Evolutionary conservation across 257 asterid genomes (phyloP).

Genomic region (Catharanthus roseus): DNA sequence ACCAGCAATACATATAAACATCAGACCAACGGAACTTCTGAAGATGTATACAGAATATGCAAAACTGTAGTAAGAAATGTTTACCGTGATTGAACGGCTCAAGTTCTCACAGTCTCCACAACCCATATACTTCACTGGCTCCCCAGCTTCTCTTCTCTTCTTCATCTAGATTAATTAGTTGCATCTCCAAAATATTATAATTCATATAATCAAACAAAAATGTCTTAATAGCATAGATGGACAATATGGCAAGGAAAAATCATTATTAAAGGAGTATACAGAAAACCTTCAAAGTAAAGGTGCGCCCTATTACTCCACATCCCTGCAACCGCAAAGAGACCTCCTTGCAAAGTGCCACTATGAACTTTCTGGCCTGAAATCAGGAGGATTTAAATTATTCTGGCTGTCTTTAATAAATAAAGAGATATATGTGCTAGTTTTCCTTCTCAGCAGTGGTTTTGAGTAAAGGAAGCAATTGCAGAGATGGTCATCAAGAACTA

Average conservation of each 20-base stretch:
- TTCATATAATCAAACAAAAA: neutral
- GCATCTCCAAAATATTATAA: slow-evolving; percentile 1
- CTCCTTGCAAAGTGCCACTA: slow-evolving; percentile 71
- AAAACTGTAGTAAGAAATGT: slow-evolving; percentile 14
- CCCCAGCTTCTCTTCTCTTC: slow-evolving; percentile 86
- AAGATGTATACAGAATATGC: neutral
- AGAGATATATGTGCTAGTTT: neutral
- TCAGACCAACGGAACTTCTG: neutral
- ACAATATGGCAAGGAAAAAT: neutral
- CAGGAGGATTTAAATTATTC: slow-evolving; percentile 13
- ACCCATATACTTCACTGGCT: slow-evolving; percentile 93
- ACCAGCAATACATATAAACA: slow-evolving; percentile 12
- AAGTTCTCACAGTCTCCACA: slow-evolving; percentile 86
- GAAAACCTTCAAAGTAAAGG: slow-evolving; percentile 81
- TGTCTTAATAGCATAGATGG: neutral
- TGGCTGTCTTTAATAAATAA: neutral
- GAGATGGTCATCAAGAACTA: neutral
- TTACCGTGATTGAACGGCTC: slow-evolving; percentile 86
- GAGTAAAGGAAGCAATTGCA: neutral
- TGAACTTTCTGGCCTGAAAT: slow-evolving; percentile 58
- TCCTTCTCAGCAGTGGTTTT: neutral
- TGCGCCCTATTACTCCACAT: slow-evolving; percentile 70
- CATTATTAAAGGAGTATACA: slow-evolving; percentile 1
- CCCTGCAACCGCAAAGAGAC: slow-evolving; percentile 90
- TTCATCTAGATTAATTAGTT: slow-evolving; percentile 48